Base-by-base conservation (phyloP, 208 protist genomes). In the Trypanosoma cruzi region DNA sequence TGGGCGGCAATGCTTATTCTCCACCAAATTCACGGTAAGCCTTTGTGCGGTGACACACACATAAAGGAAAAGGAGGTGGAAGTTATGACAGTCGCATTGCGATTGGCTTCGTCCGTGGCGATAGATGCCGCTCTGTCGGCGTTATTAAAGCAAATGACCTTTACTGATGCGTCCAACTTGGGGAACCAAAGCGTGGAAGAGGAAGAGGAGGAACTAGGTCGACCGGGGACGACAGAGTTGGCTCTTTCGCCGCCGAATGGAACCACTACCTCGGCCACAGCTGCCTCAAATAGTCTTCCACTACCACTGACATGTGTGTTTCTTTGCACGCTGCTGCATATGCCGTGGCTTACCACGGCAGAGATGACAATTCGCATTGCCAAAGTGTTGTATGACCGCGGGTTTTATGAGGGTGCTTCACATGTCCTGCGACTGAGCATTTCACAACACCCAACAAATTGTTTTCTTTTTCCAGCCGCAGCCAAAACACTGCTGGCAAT, bases 1-100 rank as follows among this genome's bases (percentile, higher is more conserved):
- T 90, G 88, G 71, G 79, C 74, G 29, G 63, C 80, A 37, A 84
- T 81, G 73, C 71, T 91, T 26, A 75, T 77, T 48, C 49, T 64
- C 37, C 61, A 57, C 44, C 66, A 68, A 11, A 68, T 6, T 0
- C 44, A 60, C 24, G 50, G 42, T 20, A 32, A 29, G 66, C 36
- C 37, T 52, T n/a, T 32, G 32, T 20, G 65, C 40, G 18, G 57
- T 40, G 32, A 31, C 71, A 20, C 36, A 36, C 31, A 28, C 74
- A 64, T 68, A 20, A 63, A 40, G 42, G 57, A 59, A 4, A 68
- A 54, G 50, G 52, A 59, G 50, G 63, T 61, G n/a, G 40, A 66
- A 34, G 36, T 73, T 20, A 73, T 73, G 34, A 46, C 49, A 26
- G 13, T 6, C n/a, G 42, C 58, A 3, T 36, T 80, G 24, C 50